phyloP scores from a whole-genome alignment of 2,329 filamentous ascomycete species.

The Xylariaceae sp. region DNA sequence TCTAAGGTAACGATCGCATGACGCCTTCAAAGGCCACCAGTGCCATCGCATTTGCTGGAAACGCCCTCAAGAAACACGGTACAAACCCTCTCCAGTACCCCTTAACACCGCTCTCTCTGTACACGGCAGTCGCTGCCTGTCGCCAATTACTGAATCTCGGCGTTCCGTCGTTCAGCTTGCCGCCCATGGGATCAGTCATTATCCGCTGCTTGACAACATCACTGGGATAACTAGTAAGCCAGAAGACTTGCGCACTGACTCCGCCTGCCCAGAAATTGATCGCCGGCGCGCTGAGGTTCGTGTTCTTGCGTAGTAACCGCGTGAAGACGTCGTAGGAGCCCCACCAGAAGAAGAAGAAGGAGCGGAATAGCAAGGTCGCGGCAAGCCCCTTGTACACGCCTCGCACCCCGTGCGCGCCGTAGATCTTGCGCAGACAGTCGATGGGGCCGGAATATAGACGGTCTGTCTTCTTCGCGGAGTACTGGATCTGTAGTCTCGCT shows the following conservation, averaged over 20 bases:
- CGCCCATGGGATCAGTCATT: conserved; percentile 90
- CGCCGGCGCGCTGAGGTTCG: conserved; percentile 67
- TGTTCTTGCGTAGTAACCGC: conserved; percentile 60
- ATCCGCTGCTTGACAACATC: conserved; percentile 95
- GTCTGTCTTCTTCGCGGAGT: conserved; percentile 72
- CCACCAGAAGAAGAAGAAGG: conserved; percentile 99
- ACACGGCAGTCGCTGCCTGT: conserved; percentile 74
- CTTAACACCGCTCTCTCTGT: conserved; percentile 67
- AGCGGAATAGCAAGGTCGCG: conserved; percentile 83
- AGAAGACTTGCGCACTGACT: conserved; percentile 88
- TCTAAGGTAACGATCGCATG: conserved; percentile 62
- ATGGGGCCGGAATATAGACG: conserved; percentile 82
- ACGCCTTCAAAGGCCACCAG: conserved; percentile 90
- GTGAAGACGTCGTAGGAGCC: conserved; percentile 87
- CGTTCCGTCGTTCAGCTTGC: conserved; percentile 61
- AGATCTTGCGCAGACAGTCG: conserved; percentile 73
- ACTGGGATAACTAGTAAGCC: conserved; percentile 85
- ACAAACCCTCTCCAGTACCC: conserved; percentile 93
- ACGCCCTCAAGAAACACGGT: conserved; percentile 89
- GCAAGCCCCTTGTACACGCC: conserved; percentile 83
- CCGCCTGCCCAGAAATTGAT: conserved; percentile 98
- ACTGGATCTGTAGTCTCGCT: conserved; percentile 90
- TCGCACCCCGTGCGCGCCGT: conserved; percentile 64
- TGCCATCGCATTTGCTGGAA: conserved; percentile 93
- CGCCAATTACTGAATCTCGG: conserved; percentile 71